phyloP scores from a whole-genome alignment of 2,329 filamentous ascomycete species.

The Nemania serpens region DNA sequence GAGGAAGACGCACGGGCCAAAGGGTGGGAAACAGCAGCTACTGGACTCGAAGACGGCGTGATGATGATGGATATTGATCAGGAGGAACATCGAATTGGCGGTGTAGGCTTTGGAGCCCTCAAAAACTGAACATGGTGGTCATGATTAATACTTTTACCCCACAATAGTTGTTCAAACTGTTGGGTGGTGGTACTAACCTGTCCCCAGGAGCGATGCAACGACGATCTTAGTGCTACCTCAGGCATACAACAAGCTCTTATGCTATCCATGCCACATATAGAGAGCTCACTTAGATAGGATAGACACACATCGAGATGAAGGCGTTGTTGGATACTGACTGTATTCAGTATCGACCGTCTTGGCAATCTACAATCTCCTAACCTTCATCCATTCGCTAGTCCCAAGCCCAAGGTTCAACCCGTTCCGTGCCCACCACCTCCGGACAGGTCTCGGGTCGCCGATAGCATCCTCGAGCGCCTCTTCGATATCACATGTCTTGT shows the following conservation, averaged over 20 bases:
- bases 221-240: too few species aligned
- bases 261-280: too few species aligned
- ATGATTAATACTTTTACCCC: too few species aligned
- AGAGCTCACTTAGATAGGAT: too few species aligned
- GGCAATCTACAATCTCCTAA: slow-evolving; percentile 65
- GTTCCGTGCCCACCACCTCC: slow-evolving; percentile 86
- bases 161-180: too few species aligned
- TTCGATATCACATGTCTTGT: slow-evolving; percentile 94
- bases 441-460: slow-evolving; percentile 70
- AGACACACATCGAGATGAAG: too few species aligned
- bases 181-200: too few species aligned
- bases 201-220: too few species aligned
- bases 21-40: background rate
- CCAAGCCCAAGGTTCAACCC: slow-evolving; percentile 80
- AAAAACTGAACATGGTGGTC: background rate
- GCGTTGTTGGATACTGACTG: too few species aligned
- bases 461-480: slow-evolving; percentile 90
- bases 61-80: slow-evolving; percentile 1
- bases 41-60: slow-evolving; percentile 2
- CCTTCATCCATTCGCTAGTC: slow-evolving; percentile 89
- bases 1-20: background rate
- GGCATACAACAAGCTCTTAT: background rate
- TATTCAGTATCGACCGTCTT: too few species aligned
- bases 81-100: background rate
- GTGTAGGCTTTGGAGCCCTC: background rate